Evolutionary conservation across 2,329 filamentous ascomycete genomes (phyloP), one percentile per base, ranked within the genome.

Genomic region (Pseudogymnoascus sp.): DNA sequence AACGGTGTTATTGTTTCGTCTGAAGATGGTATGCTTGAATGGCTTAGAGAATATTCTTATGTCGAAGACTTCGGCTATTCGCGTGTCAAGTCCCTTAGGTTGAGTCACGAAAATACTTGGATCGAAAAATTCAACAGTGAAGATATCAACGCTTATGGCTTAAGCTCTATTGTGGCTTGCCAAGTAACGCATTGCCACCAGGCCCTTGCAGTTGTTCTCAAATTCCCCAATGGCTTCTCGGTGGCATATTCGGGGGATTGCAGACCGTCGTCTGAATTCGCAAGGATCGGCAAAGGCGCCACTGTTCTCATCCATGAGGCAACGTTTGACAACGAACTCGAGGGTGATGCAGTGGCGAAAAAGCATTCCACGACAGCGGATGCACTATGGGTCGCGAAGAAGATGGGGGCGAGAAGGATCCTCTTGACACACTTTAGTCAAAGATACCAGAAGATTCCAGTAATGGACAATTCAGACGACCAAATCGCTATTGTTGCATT

Each of bases 401-500:
- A 80, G 53, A 99, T 99, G 95, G 76, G 83, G 28, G 95, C 93
- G 0, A 84, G 87, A 67, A 82, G 90, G 14, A 87, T 95, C 14
- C 78, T 99, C 62, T 81, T 99, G 59, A 99, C 95, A 6, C 95
- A 99, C 75, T 99, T 99, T 76, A 93, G 88, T 62, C 95, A 99
- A 78, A 83, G 95, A 6, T 99, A 99, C 75, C 89, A 66, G 74
- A 75, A 64, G 72, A 75, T 72, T 60, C 70, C 69, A 4, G 70
- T 72, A 38, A 75, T 75, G 69, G 75, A 80, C 14, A 74, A 73
- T 41, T 66, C 73, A 5, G 74, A 75, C 19, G 80, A 85, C 65
- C 82, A 87, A 78, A 84, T 86, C 40, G 84, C 91, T 14, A 80
- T 90, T 64, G 82, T 92, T 63, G 90, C 88, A 1, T 91, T 91